Base-by-base conservation (phyloP, 164 flowering plant species). In the Aristolochia contorta region DNA sequence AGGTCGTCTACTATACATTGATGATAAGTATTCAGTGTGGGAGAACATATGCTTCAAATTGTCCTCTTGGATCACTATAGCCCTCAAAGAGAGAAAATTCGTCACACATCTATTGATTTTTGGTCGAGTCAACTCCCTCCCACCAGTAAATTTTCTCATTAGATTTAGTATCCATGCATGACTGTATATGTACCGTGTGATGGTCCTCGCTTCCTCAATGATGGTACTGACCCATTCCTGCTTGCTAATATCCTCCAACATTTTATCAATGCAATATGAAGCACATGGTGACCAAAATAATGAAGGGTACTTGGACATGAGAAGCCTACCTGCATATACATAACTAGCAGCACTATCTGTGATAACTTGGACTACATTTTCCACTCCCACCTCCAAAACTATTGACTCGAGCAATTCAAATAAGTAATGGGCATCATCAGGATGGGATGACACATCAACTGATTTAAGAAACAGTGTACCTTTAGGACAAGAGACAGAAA, bases 221-320 rank as follows among this genome's bases (percentile, higher is more conserved):
- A 82, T 83, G 19, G 63, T 67, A 59, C 73, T 64, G 27, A 79
- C 77, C 83, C 85, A 79, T 30, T 80, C 84, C 56, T 61, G 75
- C 64, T 79, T 79, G 57, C 84, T 58, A 23, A 87, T 67, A 54
- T 85, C 96, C 64, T 87, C 86, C 69, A 85, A 56, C 74, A 85
- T 84, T 66, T 70, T 74, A 70, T 79, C 74, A 61, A 87, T 68
- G 64, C 87, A 85, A 76, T 74, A 67, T 33, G 89, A 75, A 55
- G 89, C 96, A 80, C 91, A 87, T 22, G 89, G 87, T 53, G 83
- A 74, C 84, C 89, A 85, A 65, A 83, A 87, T 61, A 87, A 49
- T 25, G 87, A 69, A 57, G 67, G 66, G 56, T 82, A 80, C 69
- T 77, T 82, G 30, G 77, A 58, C 78, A 79, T 78, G 19, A 87